These are phyloP conservation scores for Auricularia cornea DNA, from an alignment of 768 basidiomycete species.

Conservation along the genomic window DNA sequence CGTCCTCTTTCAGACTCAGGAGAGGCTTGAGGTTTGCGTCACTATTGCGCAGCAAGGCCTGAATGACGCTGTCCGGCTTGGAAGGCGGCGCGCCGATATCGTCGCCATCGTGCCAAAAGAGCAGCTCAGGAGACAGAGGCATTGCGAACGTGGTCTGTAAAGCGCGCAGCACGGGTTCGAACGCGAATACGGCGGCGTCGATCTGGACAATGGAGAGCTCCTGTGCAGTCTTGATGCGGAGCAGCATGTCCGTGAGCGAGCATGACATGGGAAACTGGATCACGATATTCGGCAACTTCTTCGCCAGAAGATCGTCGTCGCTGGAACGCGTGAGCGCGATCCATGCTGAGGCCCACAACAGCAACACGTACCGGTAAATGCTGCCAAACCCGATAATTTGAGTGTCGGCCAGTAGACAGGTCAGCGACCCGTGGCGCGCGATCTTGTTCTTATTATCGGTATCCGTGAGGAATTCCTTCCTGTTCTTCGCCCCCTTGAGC, in stretches of 20 bases:
- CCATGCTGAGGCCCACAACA: too few species aligned
- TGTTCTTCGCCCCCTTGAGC: constrained; percentile 25
- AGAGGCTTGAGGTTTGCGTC: constrained; percentile 11
- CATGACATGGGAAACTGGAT: constrained; percentile 41
- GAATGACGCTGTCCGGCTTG: constrained; percentile 34
- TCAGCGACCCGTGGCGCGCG: constrained; percentile 45
- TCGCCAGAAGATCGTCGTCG: constrained; percentile 42
- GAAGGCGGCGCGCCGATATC: constrained; percentile 8
- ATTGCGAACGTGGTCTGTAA: constrained; percentile 39
- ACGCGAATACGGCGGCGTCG: constrained; percentile 54
- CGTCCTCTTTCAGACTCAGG: constrained; percentile 11
- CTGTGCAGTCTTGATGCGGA: constrained; percentile 28
- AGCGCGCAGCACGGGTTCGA: constrained; percentile 51
- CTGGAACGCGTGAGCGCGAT: constrained; percentile 12
- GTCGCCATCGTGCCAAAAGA: constrained; percentile 40
- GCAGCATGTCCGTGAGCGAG: constrained; percentile 29
- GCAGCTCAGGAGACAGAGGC: constrained; percentile 42
- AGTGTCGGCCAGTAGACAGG: constrained; percentile 42
- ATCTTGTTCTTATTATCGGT: constrained; percentile 24
- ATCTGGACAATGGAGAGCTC: constrained; percentile 44
- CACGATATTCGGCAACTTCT: constrained; percentile 41
- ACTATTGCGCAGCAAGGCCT: constrained; percentile 25
- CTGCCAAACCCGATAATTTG: constrained; percentile 45
- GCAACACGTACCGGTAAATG: constrained; percentile 23
- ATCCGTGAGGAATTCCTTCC: constrained; percentile 30